Evolutionary conservation across 2,329 filamentous ascomycete genomes (phyloP).

Genomic region (Arthrobotrys sinensis): DNA sequence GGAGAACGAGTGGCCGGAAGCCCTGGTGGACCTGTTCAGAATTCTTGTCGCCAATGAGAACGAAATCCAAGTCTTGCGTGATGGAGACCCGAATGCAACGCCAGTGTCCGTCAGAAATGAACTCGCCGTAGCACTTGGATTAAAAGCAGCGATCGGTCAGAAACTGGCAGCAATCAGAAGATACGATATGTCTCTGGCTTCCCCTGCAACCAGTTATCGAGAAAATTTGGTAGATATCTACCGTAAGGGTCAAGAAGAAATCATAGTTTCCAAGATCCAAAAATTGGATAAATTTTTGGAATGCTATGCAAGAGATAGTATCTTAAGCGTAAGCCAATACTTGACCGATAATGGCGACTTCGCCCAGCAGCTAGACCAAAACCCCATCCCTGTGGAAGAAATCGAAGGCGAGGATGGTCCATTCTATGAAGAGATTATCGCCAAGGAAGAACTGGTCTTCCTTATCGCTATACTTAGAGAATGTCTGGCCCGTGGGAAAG

Average conservation of each 20-base stretch:
- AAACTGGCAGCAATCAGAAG: constrained; percentile 35
- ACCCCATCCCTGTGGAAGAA: constrained; percentile 33
- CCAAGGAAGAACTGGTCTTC: constrained; percentile 33
- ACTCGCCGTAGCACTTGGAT: constrained; percentile 42
- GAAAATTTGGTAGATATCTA: constrained; percentile 40
- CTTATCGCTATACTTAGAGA: constrained; percentile 39
- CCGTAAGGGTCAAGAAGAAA: constrained; percentile 46
- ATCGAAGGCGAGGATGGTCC: constrained; percentile 24
- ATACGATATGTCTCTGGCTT: constrained; percentile 14
- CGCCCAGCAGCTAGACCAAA: background rate
- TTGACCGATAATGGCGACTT: constrained; percentile 24
- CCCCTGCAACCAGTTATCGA: constrained; percentile 8
- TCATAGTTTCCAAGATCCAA: constrained; percentile 46
- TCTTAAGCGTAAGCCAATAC: constrained; percentile 23
- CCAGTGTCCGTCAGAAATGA: constrained; percentile 55
- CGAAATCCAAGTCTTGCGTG: constrained; percentile 33
- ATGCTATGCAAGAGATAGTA: constrained; percentile 16
- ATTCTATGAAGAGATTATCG: constrained; percentile 25
- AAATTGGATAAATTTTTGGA: constrained; percentile 41
- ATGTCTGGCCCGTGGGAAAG: constrained; percentile 12
- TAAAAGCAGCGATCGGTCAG: constrained; percentile 47
- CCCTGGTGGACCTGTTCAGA: constrained; percentile 51
- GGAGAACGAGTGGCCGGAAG: constrained; percentile 47
- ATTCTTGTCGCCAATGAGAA: constrained; percentile 46
- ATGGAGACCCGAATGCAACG: constrained; percentile 7